These are phyloP conservation scores for Babesia ovis DNA, from an alignment of 169 alveolate species.

Conservation along the genomic window DNA sequence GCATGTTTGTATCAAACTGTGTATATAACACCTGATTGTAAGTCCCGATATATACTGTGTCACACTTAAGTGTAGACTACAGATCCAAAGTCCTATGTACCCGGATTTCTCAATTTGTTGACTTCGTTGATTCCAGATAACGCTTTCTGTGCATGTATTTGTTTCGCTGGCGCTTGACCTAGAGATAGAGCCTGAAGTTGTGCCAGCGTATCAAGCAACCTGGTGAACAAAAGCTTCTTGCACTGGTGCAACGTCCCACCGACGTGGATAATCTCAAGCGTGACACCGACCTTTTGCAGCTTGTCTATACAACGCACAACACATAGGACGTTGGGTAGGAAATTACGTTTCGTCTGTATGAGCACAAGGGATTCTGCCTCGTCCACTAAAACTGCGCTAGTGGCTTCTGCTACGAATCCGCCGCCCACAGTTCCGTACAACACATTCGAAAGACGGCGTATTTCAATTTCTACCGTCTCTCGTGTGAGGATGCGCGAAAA, in stretches of 20 bases:
- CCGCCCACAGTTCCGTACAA: slow-evolving; percentile 52
- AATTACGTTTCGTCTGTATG: slow-evolving; percentile 47
- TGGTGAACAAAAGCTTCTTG: slow-evolving; percentile 38
- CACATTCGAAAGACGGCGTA: slow-evolving; percentile 22
- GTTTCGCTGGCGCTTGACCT: slow-evolving; percentile 3
- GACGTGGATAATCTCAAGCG: slow-evolving; percentile 37
- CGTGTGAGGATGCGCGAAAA: slow-evolving; percentile 22
- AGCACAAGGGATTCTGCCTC: slow-evolving; percentile 44
- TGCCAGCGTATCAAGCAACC: slow-evolving; percentile 34
- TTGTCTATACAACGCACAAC: slow-evolving; percentile 31
- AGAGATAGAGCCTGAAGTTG: slow-evolving; percentile 41
- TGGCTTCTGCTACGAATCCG: slow-evolving; percentile 36
- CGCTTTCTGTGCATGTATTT: neutral
- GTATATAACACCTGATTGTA: too few relatives aligned
- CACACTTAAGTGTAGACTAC: neutral
- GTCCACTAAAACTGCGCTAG: slow-evolving; percentile 30
- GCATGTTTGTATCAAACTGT: too few relatives aligned
- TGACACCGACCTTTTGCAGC: slow-evolving; percentile 42
- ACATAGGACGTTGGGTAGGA: slow-evolving; percentile 39
- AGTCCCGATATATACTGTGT: neutral
- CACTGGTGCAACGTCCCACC: slow-evolving; percentile 66
- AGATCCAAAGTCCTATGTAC: neutral
- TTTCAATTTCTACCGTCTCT: slow-evolving; percentile 24
- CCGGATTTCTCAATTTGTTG: slow-evolving; percentile 7
- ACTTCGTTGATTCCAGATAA: slow-evolving; percentile 12